These are phyloP conservation scores for Salix viminalis DNA, from an alignment of 345 rosid genomes.

Conservation along the genomic window DNA sequence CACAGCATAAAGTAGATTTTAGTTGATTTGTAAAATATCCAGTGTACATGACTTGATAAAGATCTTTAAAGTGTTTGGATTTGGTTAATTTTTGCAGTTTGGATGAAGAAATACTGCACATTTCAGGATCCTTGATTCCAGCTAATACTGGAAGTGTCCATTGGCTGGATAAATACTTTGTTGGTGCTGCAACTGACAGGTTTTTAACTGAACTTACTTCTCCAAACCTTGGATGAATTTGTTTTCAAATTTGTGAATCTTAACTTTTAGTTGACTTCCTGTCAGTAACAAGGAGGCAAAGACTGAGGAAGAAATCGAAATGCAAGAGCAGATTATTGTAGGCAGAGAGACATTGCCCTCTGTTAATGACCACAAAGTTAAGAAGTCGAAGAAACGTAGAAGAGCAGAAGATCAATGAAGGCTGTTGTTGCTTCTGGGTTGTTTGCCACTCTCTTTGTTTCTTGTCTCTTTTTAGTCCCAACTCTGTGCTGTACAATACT, in stretches of 20 bases:
- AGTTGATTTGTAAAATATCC: not conserved
- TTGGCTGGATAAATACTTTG: conserved; percentile 52
- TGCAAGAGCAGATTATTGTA: conserved; percentile 12
- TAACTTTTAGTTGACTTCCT: not conserved
- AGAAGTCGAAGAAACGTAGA: conserved; percentile 40
- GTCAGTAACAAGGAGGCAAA: conserved; percentile 38
- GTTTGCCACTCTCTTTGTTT: not conserved
- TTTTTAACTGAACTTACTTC: conserved; percentile 8
- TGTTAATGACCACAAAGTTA: conserved; percentile 8
- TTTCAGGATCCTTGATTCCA: conserved; percentile 57
- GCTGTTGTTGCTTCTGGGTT: not conserved
- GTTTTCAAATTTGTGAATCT: not conserved
- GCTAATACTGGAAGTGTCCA: conserved; percentile 53
- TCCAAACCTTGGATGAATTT: not conserved
- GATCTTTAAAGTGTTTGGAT: conserved; percentile 4
- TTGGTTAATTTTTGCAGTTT: conserved; percentile 45
- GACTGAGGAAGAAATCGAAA: conserved; percentile 25
- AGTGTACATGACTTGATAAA: not conserved
- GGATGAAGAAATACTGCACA: conserved; percentile 69
- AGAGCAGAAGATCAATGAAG: conserved; percentile 20
- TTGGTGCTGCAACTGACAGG: conserved; percentile 18
- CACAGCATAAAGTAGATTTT: not conserved
- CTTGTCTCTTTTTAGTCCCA: not conserved
- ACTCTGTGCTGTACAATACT: not conserved
- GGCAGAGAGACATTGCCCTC: conserved; percentile 9